Conservation (phyloP, 2,329 filamentous ascomycete species). For the Cladosporium sp. region DNA sequence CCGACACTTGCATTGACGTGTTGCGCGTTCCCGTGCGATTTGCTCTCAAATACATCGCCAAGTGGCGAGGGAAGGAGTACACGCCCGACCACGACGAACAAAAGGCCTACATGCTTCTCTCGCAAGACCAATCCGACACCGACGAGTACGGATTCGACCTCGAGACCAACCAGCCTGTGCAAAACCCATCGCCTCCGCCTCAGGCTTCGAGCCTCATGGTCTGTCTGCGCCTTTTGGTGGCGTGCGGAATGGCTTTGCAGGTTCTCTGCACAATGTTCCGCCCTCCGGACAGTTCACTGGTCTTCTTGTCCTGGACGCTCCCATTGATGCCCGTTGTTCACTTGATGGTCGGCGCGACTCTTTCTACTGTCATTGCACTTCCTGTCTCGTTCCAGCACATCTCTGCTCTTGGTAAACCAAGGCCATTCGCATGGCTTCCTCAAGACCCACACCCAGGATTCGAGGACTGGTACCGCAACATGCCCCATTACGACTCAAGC, state of each 20-base stretch:
- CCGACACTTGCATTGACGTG: constrained; percentile 13
- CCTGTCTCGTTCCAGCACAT: constrained; percentile 16
- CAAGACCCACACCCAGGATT: constrained; percentile 13
- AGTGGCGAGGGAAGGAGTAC: constrained; percentile 16
- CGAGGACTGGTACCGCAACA: constrained; percentile 17
- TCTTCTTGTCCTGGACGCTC: constrained; percentile 15
- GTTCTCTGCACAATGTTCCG: constrained; percentile 19
- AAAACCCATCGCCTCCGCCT: not conserved
- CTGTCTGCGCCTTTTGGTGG: constrained; percentile 4
- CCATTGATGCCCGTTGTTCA: constrained; percentile 17
- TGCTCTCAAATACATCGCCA: not conserved
- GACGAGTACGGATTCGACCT: constrained; percentile 16
- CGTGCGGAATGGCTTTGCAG: constrained; percentile 14
- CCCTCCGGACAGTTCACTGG: constrained; percentile 15
- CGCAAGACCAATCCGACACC: constrained; percentile 13
- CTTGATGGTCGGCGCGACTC: constrained; percentile 16
- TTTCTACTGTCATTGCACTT: constrained; percentile 14
- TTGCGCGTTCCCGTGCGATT: constrained; percentile 1
- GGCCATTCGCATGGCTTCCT: constrained; percentile 11
- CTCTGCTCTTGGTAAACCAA: constrained; percentile 6
- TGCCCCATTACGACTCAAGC: constrained; percentile 34
- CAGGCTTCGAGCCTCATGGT: constrained; percentile 9
- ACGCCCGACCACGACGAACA: constrained; percentile 3
- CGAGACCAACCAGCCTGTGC: constrained; percentile 7
- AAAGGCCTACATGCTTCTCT: constrained; percentile 15